A percentile compares a stretch with the other conserved stretches of the same genome.
Evolutionary conservation across 2,329 filamentous ascomycete species (phyloP).

Genomic region (Aphanocladium album): DNA sequence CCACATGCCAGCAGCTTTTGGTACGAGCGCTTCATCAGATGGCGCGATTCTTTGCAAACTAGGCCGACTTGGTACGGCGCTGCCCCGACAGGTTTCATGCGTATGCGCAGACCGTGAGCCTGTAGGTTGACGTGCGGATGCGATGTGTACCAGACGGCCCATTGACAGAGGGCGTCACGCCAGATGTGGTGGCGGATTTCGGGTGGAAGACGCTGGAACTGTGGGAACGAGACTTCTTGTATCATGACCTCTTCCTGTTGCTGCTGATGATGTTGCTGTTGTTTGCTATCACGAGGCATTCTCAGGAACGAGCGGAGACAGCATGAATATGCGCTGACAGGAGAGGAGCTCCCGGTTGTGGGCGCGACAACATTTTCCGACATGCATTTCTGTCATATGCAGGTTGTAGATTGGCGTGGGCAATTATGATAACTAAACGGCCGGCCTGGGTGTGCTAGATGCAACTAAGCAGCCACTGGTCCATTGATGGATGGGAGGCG

Average conservation of each 20-base stretch:
- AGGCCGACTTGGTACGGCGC: constrained; percentile 3
- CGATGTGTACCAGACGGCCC: constrained; percentile 10
- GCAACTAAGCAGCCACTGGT: neutral
- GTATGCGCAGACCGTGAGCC: constrained; percentile 2
- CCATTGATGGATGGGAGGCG: neutral
- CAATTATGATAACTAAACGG: neutral
- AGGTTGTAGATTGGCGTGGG: neutral
- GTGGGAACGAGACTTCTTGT: neutral
- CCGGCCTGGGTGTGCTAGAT: neutral
- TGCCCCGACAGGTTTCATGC: constrained; percentile 4
- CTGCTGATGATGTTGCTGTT: neutral
- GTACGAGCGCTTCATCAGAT: constrained; percentile 1
- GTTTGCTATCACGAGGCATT: neutral
- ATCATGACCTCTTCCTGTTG: neutral
- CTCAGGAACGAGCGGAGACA: neutral
- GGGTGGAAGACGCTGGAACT: neutral
- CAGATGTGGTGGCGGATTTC: constrained; percentile 6
- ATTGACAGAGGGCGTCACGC: constrained; percentile 6
- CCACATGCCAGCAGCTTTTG: neutral
- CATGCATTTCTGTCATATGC: neutral
- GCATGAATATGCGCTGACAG: neutral
- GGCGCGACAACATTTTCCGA: neutral
- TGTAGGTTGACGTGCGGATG: constrained; percentile 11
- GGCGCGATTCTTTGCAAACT: constrained; percentile 8
- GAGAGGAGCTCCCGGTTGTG: neutral